A percentile compares a stretch with the other conserved stretches of the same genome.
Evolutionary conservation across 2,329 filamentous ascomycete species (phyloP).

Genomic region (Daldinia eschscholtzii): DNA sequence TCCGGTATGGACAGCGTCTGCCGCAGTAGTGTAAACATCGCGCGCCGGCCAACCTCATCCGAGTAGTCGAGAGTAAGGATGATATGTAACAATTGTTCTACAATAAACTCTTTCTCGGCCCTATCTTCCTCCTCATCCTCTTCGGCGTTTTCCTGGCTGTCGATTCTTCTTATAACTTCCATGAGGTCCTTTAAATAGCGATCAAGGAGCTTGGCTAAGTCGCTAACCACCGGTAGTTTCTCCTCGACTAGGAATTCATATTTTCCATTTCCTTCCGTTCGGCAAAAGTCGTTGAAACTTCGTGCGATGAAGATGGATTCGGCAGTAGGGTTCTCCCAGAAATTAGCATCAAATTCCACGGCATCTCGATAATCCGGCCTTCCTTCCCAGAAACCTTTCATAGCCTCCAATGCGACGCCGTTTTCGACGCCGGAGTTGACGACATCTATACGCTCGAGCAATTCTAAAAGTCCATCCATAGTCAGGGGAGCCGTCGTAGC

Average conservation of each 20-base stretch:
- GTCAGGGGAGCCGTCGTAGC: slow-evolving; percentile 72
- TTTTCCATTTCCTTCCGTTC: slow-evolving; percentile 77
- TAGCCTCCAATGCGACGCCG: slow-evolving; percentile 91
- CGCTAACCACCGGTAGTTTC: slow-evolving; percentile 94
- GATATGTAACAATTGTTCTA: slow-evolving; percentile 94
- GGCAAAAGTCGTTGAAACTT: slow-evolving; percentile 95
- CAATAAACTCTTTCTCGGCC: slow-evolving; percentile 92
- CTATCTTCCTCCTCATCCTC: slow-evolving; percentile 80
- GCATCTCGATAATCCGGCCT: slow-evolving; percentile 84
- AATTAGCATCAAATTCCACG: slow-evolving; percentile 77
- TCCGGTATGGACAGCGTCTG: slow-evolving; percentile 88
- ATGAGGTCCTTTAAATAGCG: slow-evolving; percentile 79
- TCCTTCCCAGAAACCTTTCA: slow-evolving; percentile 96
- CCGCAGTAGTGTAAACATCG: slow-evolving; percentile 93
- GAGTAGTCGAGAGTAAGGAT: slow-evolving; percentile 93
- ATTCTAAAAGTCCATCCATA: slow-evolving; percentile 86
- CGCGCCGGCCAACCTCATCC: slow-evolving; percentile 94
- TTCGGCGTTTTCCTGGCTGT: slow-evolving; percentile 67
- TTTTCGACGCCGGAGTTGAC: slow-evolving; percentile 90
- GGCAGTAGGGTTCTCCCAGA: slow-evolving; percentile 84
- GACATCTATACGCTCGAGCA: slow-evolving; percentile 93
- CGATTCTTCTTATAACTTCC: slow-evolving; percentile 70
- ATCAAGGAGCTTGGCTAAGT: slow-evolving; percentile 87
- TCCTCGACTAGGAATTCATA: slow-evolving; percentile 85
- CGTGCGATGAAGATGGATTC: slow-evolving; percentile 91